These are phyloP conservation scores for Hemisphaericaspora xylofermentans DNA, from an alignment of 1,139 yeast genomes.

Conservation along the genomic window DNA sequence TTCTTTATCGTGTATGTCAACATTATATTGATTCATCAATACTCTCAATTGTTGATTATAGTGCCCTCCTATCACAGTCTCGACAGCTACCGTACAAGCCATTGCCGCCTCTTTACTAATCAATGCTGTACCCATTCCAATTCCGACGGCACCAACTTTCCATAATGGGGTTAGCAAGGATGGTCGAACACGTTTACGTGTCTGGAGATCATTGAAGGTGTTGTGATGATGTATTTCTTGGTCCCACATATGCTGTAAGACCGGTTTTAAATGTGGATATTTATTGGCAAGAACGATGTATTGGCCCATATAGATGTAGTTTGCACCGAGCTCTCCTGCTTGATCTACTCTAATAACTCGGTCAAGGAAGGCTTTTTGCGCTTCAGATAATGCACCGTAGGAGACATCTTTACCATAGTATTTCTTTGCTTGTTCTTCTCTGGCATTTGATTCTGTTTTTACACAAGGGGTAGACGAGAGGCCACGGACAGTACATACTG, in stretches of 20 bases:
- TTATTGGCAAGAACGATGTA: constrained; percentile 70
- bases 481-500: constrained; percentile 2
- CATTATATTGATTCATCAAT: constrained; percentile 57
- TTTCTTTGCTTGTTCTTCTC: constrained; percentile 16
- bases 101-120: constrained; percentile 94
- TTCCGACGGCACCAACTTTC: constrained; percentile 84
- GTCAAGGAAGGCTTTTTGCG: constrained; percentile 71
- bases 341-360: constrained; percentile 89
- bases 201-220: constrained; percentile 78
- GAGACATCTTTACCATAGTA: constrained; percentile 20
- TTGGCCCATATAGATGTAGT: constrained; percentile 90
- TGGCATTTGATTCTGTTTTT: background rate
- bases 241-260: constrained; percentile 96
- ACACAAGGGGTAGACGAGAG: background rate
- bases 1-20: constrained; percentile 44
- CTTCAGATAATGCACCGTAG: constrained; percentile 49
- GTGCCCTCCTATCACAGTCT: constrained; percentile 96
- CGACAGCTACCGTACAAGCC: constrained; percentile 99
- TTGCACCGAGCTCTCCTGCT: constrained; percentile 98
- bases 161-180: constrained; percentile 88
- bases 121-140: constrained; percentile 86
- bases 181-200: constrained; percentile 81
- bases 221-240: constrained; percentile 90
- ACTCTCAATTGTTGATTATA: constrained; percentile 87
- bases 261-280: constrained; percentile 67